Base-by-base conservation (phyloP, 345 rosid genomes). In the Alliaria petiolata region DNA sequence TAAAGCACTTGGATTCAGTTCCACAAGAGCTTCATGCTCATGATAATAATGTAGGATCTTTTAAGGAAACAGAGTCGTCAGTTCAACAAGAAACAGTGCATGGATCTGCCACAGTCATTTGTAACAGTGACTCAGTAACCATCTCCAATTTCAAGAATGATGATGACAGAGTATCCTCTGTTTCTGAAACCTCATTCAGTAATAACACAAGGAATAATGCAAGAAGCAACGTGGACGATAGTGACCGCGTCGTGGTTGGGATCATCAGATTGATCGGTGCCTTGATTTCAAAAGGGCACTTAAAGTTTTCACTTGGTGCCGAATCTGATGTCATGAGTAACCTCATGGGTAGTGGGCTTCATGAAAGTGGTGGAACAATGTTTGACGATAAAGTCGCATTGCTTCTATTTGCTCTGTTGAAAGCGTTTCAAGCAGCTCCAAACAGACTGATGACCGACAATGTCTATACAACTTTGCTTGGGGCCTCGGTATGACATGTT, bases 331-430 rank as follows among this genome's bases (percentile, higher is more conserved):
- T 79, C 38, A 59, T 89, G 66, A 81, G 79, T 85, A 84, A 79
- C 82, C 70, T 91, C 59, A 68, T 86, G 43, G 85, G 86, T 71
- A 79, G 80, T 80, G 96, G 80, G 56, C 59, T 89, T 33, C 78
- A 82, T 38, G 91, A 90, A 60, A 89, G 81, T 76, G 83, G 88
- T 49, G 85, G 93, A 58, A 83, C 91, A 40, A 95, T 91, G 99
- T 89, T 91, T 83, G 93, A 95, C 16, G 97, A 95, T 75, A 95
- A 85, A 82, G 95, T 95, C 69, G 79, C 95, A 54, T 86, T 95
- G 79, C 85, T 91, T 71, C 85, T 88, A 67, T 95, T 84, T 85
- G 88, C 97, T 46, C 71, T 95, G 80, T 89, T 85, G 74, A 95
- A 83, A 83, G 93, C 90, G 67, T 88, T 95, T 78, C 93, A 86